Evolutionary conservation across 148 eudicot genomes (phyloP).

Genomic region (Rhododendron molle): DNA sequence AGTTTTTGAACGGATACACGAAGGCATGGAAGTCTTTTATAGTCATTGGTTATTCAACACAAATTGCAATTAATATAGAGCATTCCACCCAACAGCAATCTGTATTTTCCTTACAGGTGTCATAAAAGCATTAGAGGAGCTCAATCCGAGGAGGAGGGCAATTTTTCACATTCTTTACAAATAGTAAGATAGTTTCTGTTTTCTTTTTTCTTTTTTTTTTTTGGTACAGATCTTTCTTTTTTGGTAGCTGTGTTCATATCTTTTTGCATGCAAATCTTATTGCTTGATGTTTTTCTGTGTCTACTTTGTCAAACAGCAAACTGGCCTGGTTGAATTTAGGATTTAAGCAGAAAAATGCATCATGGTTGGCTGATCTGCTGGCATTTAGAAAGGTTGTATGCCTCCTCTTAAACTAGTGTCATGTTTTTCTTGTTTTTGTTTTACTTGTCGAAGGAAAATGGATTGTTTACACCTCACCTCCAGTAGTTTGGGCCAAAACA

Average conservation of each 20-base stretch:
- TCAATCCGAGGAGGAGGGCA: constrained; percentile 59
- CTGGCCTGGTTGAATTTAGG: constrained; percentile 84
- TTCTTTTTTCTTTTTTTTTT: not conserved
- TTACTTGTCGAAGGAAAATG: not conserved
- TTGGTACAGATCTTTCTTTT: not conserved
- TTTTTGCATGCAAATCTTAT: not conserved
- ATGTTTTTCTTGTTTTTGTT: not conserved
- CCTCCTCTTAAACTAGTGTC: not conserved
- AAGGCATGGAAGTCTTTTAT: constrained; percentile 48
- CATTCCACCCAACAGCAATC: not conserved
- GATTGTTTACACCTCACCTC: not conserved
- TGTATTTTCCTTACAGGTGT: constrained; percentile 43
- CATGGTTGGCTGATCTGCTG: constrained; percentile 80
- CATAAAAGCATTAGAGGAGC: constrained; percentile 58
- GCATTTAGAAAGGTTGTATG: constrained; percentile 80
- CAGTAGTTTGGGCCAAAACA: not conserved
- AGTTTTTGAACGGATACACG: constrained; percentile 81
- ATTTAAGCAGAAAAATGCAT: constrained; percentile 80
- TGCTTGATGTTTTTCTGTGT: not conserved
- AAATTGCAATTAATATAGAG: not conserved
- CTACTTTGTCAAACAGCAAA: constrained; percentile 52
- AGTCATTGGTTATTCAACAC: not conserved
- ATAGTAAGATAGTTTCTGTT: constrained; percentile 41
- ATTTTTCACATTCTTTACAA: constrained; percentile 69
- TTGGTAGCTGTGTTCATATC: not conserved